phyloP scores from a whole-genome alignment of 2,329 filamentous ascomycete species.

The Calonectria pseudoturangicola region DNA sequence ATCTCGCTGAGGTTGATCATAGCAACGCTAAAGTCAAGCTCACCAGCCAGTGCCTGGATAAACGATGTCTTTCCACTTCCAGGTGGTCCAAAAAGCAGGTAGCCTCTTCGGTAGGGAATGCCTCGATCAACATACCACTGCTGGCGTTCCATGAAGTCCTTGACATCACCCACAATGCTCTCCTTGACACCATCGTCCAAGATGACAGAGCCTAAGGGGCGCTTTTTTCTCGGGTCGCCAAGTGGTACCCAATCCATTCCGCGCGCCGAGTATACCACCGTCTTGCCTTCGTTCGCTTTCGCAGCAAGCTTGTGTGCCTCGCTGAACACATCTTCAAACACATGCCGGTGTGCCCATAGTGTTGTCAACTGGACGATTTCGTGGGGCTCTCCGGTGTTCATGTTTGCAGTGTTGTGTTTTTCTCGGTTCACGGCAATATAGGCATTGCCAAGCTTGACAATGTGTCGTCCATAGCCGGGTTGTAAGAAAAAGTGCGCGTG shows the following conservation, averaged over 20 bases:
- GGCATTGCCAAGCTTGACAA: constrained; percentile 89
- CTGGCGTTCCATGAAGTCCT: constrained; percentile 85
- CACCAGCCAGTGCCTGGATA: constrained; percentile 95
- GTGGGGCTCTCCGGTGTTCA: constrained; percentile 90
- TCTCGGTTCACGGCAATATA: constrained; percentile 92
- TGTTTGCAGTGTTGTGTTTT: constrained; percentile 88
- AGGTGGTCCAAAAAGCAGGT: constrained; percentile 91
- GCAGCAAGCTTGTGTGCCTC: constrained; percentile 89
- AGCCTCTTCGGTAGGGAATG: constrained; percentile 93
- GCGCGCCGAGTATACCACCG: constrained; percentile 90
- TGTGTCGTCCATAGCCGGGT: constrained; percentile 91
- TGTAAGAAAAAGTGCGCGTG: constrained; percentile 91
- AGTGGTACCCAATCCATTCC: constrained; percentile 90
- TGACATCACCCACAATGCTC: constrained; percentile 85
- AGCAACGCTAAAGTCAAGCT: constrained; percentile 93
- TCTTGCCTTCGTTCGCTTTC: constrained; percentile 91
- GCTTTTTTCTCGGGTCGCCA: constrained; percentile 88
- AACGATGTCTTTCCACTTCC: constrained; percentile 97
- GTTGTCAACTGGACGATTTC: constrained; percentile 96
- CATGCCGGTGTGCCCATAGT: constrained; percentile 89
- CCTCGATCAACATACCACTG: constrained; percentile 96
- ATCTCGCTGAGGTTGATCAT: constrained; percentile 94
- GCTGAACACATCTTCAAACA: constrained; percentile 92
- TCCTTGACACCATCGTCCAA: constrained; percentile 90
- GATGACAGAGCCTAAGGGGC: constrained; percentile 91